Evolutionary conservation across 1,284 basidiomycete genomes (phyloP).

Genomic region (Trametes sp.): DNA sequence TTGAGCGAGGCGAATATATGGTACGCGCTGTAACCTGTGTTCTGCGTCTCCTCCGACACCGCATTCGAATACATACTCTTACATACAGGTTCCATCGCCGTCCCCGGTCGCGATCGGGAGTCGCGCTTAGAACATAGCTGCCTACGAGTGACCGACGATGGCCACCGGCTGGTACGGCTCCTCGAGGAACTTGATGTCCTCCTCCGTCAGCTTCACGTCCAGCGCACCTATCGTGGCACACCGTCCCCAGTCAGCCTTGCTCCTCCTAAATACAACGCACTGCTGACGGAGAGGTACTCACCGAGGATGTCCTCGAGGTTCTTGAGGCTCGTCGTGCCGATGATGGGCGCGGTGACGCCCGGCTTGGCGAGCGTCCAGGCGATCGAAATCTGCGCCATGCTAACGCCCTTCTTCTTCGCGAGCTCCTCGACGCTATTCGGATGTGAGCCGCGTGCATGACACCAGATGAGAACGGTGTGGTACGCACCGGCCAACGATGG

Average conservation of each 20-base stretch:
- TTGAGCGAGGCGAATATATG: not conserved
- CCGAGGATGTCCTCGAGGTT: conserved; percentile 45
- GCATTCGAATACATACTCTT: not conserved
- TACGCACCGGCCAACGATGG: conserved; percentile 4
- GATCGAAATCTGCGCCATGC: conserved; percentile 49
- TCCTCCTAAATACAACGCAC: no score
- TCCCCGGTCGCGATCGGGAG: not conserved
- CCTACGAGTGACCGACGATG: conserved; percentile 22
- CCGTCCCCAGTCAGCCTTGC: not conserved
- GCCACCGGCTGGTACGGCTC: conserved; percentile 45
- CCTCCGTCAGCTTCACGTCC: conserved; percentile 49
- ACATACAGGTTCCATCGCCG: no score
- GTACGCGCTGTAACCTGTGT: not conserved
- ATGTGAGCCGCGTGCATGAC: not conserved
- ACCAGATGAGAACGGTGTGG: not conserved
- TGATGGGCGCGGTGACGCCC: conserved; percentile 46
- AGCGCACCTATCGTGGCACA: conserved; percentile 33
- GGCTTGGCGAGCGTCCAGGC: conserved; percentile 45
- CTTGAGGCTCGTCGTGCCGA: conserved; percentile 46
- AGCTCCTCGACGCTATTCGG: conserved; percentile 45
- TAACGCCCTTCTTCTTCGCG: conserved; percentile 43
- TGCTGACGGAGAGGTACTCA: conserved; percentile 8
- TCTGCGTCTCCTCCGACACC: not conserved
- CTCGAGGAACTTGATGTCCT: conserved; percentile 54
- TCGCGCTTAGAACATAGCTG: not conserved